Evolutionary conservation across 768 basidiomycete genomes (phyloP), one percentile per base, ranked within the genome.

Genomic region (Leccinellum albellum): DNA sequence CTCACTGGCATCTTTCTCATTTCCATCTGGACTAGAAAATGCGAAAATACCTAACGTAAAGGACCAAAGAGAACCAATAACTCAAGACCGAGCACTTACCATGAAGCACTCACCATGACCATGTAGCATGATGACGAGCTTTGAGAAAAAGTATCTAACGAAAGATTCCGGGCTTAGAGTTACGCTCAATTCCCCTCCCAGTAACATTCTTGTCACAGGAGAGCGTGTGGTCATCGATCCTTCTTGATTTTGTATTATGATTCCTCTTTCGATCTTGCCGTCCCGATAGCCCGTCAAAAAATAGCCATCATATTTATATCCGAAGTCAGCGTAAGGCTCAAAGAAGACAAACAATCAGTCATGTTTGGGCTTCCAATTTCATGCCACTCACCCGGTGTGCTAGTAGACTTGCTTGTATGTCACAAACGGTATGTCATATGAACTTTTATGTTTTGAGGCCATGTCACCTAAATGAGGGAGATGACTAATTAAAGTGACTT

Each of bases 121-220:
- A n/a, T n/a, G n/a, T n/a, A n/a, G n/a, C n/a, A n/a, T 64, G 96
- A 98, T 64, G 94, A 96, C 5, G 97, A 98, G 6, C 67, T 98
- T 98, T 62, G 77, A 72, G 3, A 82, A 83, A 23, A 89, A 77
- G 47, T 84, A 82, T 51, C 90, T 90, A n/a, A 79, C 86, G 79
- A 94, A 91, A 68, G 86, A 26, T 82, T 89, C 29, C 78, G 98
- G 9, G n/a, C 32, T 74, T 98, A 51, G 82, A 51, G 82, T 89
- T 20, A 98, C 98, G 72, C 98, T 98, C 65, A 96, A 98, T 31
- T n/a, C n/a, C 77, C 85, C 1, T 67, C 75, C 78, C 23, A 62
- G 21, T 45, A 5, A 10, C 10, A 24, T 7, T 14, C 23, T 7
- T 45, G 37, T 40, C n/a, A n/a, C 28, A 28, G n/a, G 17, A 37